These are phyloP conservation scores for Neotropicomus parvogracilis DNA, from an alignment of 1,284 basidiomycete species.

Conservation along the genomic window DNA sequence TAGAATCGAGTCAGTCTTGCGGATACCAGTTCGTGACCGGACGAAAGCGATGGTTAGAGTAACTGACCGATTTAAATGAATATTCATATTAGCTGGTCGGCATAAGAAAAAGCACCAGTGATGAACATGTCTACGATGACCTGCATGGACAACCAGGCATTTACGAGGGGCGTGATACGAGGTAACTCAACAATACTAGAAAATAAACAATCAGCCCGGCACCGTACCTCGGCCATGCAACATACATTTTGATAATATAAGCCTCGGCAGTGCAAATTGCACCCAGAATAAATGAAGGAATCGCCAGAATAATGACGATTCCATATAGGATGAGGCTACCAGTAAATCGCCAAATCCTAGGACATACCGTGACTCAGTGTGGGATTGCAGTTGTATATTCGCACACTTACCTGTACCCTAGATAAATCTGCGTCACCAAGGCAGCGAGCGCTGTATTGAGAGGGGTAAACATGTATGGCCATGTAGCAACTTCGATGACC, in stretches of 20 bases:
- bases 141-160: slow-evolving; percentile 41
- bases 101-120: slow-evolving; percentile 31
- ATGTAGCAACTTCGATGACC: slow-evolving; percentile 1
- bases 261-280: slow-evolving; percentile 36
- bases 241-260: slow-evolving; percentile 38
- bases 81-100: fast-evolving
- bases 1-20: slow-evolving; percentile 42
- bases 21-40: slow-evolving; percentile 44
- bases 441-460: slow-evolving; percentile 41
- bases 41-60: slow-evolving; percentile 35
- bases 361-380: background rate
- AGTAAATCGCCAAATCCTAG: slow-evolving; percentile 34
- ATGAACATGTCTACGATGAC: slow-evolving; percentile 40
- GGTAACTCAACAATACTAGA: slow-evolving; percentile 14
- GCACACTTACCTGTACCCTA: slow-evolving; percentile 13
- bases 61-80: slow-evolving; percentile 12
- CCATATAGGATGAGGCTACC: slow-evolving; percentile 34
- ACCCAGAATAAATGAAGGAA: slow-evolving; percentile 37
- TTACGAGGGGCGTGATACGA: slow-evolving; percentile 30
- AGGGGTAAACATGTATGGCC: slow-evolving; percentile 46
- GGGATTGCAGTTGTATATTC: background rate
- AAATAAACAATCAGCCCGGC: background rate
- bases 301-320: slow-evolving; percentile 26
- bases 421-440: slow-evolving; percentile 36
- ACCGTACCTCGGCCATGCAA: background rate